Base-by-base conservation (phyloP, 106 monocot species). In the Allium sativum region DNA sequence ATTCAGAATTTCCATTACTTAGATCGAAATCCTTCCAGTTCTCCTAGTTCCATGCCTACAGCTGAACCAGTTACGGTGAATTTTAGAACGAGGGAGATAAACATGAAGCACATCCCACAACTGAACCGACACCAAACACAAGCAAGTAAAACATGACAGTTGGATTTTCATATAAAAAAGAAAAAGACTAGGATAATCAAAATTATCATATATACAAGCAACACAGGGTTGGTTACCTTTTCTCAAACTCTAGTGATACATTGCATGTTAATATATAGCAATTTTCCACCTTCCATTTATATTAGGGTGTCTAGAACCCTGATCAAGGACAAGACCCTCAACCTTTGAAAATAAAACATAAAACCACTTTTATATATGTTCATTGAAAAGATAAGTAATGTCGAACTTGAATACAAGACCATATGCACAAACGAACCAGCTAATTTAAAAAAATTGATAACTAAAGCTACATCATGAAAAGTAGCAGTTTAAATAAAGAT, bases 281-380 rank as follows among this genome's bases (percentile, higher is more conserved):
- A 58, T 96, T 96, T 61, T 96, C 95, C 18, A 71, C 95, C 69
- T 90, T 81, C 45, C 84, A 53, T 51, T 96, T 96, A 90, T 96
- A 58, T 96, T 90, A 77, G 95, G 95, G 71, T 96, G 95, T n/a
- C 95, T 65, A 71, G 95, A 96, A 65, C 95, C 95, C 80, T 96
- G 95, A 77, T 96, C 95, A 71, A 96, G 82, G 42, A 96, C 95
- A 75, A 96, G 84, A 69, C 95, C 95, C 58, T 96, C 95, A 58
- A 96, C 81, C 95, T 96, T 44, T 3, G 22, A 8, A 10, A 48
- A 47, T 8, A 65, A 51, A 0, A 22, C 1, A 65, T 18, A 58
- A 12, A 58, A 31, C 9, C 18, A 52, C 15, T 9, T 65, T 52
- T 40, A 40, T 12, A 62, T 21, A 48, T 19, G 48, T 6, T 3